Evolutionary conservation across 106 monocot genomes (phyloP).

Genomic region (Apostasia ramifera): DNA sequence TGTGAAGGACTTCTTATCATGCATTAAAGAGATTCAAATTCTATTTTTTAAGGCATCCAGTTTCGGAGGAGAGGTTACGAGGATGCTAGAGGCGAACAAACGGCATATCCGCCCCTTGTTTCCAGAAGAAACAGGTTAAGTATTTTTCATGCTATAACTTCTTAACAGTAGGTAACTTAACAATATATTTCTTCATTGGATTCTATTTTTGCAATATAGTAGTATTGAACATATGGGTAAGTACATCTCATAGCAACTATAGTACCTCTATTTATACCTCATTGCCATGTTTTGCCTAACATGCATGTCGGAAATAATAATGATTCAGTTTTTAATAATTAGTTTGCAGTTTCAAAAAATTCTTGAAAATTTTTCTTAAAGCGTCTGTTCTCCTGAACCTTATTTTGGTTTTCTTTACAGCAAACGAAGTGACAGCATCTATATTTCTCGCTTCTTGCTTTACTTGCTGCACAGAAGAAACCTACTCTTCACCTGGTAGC

Average conservation of each 20-base stretch:
- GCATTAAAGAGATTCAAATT: slow-evolving; percentile 78
- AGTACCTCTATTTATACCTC: not conserved
- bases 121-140: slow-evolving; percentile 49
- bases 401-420: slow-evolving; percentile 29
- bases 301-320: not conserved
- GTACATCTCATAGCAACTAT: not conserved
- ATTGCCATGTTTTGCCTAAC: not conserved
- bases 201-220: not conserved
- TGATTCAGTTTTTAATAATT: not conserved
- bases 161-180: too few relatives aligned
- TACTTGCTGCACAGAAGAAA: slow-evolving; percentile 46
- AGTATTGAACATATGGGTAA: not conserved
- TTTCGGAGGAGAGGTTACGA: slow-evolving; percentile 85
- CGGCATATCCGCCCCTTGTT: slow-evolving; percentile 48
- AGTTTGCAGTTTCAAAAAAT: not conserved
- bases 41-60: slow-evolving; percentile 79
- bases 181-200: too few relatives aligned
- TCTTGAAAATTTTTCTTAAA: not conserved
- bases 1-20: slow-evolving; percentile 38
- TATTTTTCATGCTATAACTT: not conserved
- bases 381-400: slow-evolving; percentile 5
- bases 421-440: slow-evolving; percentile 33
- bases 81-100: slow-evolving; percentile 91
- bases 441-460: slow-evolving; percentile 37
- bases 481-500: slow-evolving; percentile 41